These are phyloP conservation scores for Plasmodium inui DNA, from an alignment of 169 alveolate genomes.

Conservation along the genomic window DNA sequence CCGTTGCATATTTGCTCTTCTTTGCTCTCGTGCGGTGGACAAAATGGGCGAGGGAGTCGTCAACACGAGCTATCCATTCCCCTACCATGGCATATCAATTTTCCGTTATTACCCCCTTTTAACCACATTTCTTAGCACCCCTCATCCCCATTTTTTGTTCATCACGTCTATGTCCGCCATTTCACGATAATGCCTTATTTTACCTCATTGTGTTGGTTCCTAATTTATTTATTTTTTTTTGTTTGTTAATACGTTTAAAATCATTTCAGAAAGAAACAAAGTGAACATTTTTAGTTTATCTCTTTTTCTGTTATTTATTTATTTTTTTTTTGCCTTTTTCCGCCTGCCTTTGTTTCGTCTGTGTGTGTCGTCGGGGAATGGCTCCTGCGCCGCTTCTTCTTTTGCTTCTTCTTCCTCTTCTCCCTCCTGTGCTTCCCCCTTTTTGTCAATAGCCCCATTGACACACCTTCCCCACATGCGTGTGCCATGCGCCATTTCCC, in stretches of 20 bases:
- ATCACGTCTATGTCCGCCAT: not conserved
- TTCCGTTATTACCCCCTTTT: not conserved
- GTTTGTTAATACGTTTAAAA: not conserved
- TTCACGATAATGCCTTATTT: not conserved
- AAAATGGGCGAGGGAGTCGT: not conserved
- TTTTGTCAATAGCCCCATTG: not conserved
- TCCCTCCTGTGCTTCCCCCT: not conserved
- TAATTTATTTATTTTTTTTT: not conserved
- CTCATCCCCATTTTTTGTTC: not conserved
- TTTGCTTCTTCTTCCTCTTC: not conserved
- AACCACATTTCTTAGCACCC: not conserved
- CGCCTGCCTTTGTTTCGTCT: not conserved
- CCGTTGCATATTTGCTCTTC: not conserved
- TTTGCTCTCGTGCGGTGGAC: not conserved
- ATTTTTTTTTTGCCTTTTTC: not conserved
- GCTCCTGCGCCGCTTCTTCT: not conserved
- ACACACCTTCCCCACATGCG: not conserved
- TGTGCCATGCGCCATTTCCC: no score
- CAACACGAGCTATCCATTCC: not conserved
- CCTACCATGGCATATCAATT: not conserved
- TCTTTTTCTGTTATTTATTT: not conserved
- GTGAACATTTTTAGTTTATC: not conserved
- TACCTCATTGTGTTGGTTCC: not conserved
- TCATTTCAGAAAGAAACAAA: not conserved
- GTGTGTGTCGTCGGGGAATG: not conserved